Conservation (phyloP, 148 eudicot genomes). For the Persicaria maculosa region DNA sequence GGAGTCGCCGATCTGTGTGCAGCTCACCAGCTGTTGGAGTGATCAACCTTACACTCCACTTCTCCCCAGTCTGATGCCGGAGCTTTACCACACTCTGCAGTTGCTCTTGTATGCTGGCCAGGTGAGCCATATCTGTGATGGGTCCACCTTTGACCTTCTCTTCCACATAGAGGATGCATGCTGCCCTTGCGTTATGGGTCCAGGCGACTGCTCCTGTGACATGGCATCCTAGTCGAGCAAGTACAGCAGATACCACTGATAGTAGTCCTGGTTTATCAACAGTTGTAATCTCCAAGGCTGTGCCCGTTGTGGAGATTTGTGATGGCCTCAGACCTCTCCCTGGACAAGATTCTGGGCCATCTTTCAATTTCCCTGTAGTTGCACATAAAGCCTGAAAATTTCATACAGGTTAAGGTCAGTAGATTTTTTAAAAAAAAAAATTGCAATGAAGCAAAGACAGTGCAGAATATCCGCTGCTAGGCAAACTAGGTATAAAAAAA, state of each 20-base stretch:
- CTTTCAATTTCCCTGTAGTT: slow-evolving; percentile 28
- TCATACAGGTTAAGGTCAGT: neutral
- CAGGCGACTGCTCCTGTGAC: slow-evolving; percentile 62
- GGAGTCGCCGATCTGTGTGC: slow-evolving; percentile 83
- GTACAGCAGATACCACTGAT: slow-evolving; percentile 72
- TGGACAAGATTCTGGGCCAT: slow-evolving; percentile 16
- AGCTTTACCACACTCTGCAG: slow-evolving; percentile 56
- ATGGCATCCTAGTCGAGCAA: slow-evolving; percentile 59
- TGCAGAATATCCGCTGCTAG: slow-evolving; percentile 1
- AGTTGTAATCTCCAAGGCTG: slow-evolving; percentile 70
- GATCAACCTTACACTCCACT: slow-evolving; percentile 38
- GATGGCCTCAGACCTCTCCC: neutral
- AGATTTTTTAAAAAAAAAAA: neutral
- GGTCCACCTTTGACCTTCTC: slow-evolving; percentile 32
- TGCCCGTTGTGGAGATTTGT: slow-evolving; percentile 7
- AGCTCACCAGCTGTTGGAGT: slow-evolving; percentile 29
- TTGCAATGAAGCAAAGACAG: neutral
- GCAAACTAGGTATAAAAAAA: neutral
- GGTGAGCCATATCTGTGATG: slow-evolving; percentile 31
- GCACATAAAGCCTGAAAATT: slow-evolving; percentile 35
- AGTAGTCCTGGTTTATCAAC: slow-evolving; percentile 67
- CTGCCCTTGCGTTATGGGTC: slow-evolving; percentile 70
- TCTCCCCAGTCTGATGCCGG: slow-evolving; percentile 44
- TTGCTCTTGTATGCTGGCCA: slow-evolving; percentile 45
- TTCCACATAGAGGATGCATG: slow-evolving; percentile 62